Percentiles rank a stretch among this genome's conserved stretches.
phyloP scores from a whole-genome alignment of 331 rosid genomes.

The Acacia concinna region DNA sequence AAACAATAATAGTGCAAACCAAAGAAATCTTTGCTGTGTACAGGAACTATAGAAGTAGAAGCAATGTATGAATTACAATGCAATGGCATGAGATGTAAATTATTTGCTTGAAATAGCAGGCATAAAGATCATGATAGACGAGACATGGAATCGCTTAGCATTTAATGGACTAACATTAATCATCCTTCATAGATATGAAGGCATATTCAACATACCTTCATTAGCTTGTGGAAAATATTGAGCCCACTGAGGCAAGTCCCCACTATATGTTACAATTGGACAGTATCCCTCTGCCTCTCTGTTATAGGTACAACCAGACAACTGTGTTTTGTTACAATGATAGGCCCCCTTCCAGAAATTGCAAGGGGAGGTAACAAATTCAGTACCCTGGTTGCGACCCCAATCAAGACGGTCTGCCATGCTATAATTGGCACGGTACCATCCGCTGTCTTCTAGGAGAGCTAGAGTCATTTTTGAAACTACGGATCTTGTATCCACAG shows the following conservation, averaged over 20 bases:
- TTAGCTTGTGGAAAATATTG: slow-evolving; percentile 91
- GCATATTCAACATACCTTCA: slow-evolving; percentile 54
- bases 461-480: slow-evolving; percentile 96
- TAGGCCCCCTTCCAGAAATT: slow-evolving; percentile 96
- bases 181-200: slow-evolving; percentile 14
- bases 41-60: slow-evolving; percentile 7
- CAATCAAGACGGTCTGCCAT: slow-evolving; percentile 95
- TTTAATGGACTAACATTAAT: slow-evolving; percentile 8
- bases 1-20: background rate
- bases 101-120: slow-evolving; percentile 19
- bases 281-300: slow-evolving; percentile 99
- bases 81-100: slow-evolving; percentile 1
- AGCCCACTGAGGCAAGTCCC: slow-evolving; percentile 97
- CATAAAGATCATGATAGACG: background rate
- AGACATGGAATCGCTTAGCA: background rate
- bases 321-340: slow-evolving; percentile 88
- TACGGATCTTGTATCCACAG: slow-evolving; percentile 95
- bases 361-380: slow-evolving; percentile 87
- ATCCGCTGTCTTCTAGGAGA: slow-evolving; percentile 91
- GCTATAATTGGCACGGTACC: slow-evolving; percentile 97
- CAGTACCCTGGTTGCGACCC: slow-evolving; percentile 93
- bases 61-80: slow-evolving; percentile 15
- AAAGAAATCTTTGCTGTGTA: background rate
- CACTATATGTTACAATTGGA: slow-evolving; percentile 84
- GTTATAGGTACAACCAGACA: slow-evolving; percentile 94